These are phyloP conservation scores for Mortierella sp. DNA, from an alignment of 371 early-diverging fungal genomes.

Conservation along the genomic window DNA sequence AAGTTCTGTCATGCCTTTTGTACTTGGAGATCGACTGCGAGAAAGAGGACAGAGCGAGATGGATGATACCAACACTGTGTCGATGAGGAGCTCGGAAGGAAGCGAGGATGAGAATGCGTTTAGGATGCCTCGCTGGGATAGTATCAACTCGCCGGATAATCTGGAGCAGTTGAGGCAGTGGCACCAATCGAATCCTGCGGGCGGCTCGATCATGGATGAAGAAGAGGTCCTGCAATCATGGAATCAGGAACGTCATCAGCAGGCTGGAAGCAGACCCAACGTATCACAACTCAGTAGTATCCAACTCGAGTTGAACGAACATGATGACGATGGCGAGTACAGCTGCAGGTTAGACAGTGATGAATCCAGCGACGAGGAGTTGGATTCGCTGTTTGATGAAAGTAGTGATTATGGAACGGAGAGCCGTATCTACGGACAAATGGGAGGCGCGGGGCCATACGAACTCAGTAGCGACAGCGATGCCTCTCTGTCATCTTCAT, in stretches of 20 bases:
- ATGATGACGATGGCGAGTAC: slow-evolving; percentile 11
- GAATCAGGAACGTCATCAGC: slow-evolving; percentile 19
- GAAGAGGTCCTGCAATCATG: slow-evolving; percentile 8
- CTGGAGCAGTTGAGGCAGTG: slow-evolving; percentile 21
- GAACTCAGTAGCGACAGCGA: slow-evolving; percentile 47
- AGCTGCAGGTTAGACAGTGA: slow-evolving; percentile 8
- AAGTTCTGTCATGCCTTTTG: slow-evolving; percentile 18
- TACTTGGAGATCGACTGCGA: slow-evolving; percentile 8
- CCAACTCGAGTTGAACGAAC: slow-evolving; percentile 21
- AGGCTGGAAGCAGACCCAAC: not conserved
- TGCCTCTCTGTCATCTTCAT: slow-evolving; percentile 19
- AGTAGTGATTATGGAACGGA: slow-evolving; percentile 9
- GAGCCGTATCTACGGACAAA: not conserved
- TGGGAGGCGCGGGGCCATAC: slow-evolving; percentile 4
- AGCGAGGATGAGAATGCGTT: slow-evolving; percentile 6
- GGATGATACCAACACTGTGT: not conserved
- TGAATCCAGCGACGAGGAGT: slow-evolving; percentile 17
- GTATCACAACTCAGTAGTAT: slow-evolving; percentile 31
- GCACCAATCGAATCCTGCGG: slow-evolving; percentile 17
- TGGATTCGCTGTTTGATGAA: slow-evolving; percentile 19
- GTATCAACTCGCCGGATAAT: slow-evolving; percentile 36
- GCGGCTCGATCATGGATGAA: slow-evolving; percentile 18
- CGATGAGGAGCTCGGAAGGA: not conserved
- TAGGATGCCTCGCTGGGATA: slow-evolving; percentile 52
- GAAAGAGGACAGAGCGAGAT: not conserved